Evolutionary conservation across 805 yeast species (phyloP).

Genomic region (Yarrowia sp.): DNA sequence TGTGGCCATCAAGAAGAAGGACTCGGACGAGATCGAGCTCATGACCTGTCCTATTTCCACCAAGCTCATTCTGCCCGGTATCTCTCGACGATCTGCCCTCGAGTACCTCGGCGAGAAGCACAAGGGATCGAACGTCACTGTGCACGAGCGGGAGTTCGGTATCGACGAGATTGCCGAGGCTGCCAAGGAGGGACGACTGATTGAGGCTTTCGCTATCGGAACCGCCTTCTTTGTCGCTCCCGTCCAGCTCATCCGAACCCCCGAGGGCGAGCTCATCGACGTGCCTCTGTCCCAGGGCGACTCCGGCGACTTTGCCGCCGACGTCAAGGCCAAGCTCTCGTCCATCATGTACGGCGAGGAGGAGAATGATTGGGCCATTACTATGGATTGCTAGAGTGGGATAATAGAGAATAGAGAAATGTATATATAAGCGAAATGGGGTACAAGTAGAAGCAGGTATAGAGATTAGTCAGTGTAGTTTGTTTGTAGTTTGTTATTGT

Average conservation of each 20-base stretch:
- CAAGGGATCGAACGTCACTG: constrained; percentile 76
- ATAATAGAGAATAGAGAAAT: neutral
- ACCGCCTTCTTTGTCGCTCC: constrained; percentile 98
- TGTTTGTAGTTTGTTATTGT: too few relatives aligned
- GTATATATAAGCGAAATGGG: too few relatives aligned
- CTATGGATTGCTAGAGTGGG: constrained; percentile 5
- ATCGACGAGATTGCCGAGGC: constrained; percentile 81
- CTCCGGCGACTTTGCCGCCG: constrained; percentile 30
- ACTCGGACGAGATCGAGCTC: constrained; percentile 80
- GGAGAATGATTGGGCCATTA: constrained; percentile 34
- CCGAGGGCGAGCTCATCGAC: constrained; percentile 35
- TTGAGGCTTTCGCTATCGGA: constrained; percentile 96
- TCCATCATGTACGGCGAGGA: constrained; percentile 38
- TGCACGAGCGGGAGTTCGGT: constrained; percentile 82
- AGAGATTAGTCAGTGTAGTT: too few relatives aligned
- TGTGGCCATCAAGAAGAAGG: constrained; percentile 74
- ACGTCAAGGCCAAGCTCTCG: constrained; percentile 33
- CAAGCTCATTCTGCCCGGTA: constrained; percentile 89
- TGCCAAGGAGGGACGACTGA: constrained; percentile 78
- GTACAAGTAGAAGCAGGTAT: too few relatives aligned
- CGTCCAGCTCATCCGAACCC: constrained; percentile 67
- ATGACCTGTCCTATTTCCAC: constrained; percentile 97
- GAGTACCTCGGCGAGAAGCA: constrained; percentile 77
- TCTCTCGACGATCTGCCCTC: constrained; percentile 89
- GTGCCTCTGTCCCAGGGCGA: constrained; percentile 33